Percentiles rank a stretch among this genome's conserved stretches.
phyloP scores from a whole-genome alignment of 306 rosid species.

The Dicorynia guianensis region DNA sequence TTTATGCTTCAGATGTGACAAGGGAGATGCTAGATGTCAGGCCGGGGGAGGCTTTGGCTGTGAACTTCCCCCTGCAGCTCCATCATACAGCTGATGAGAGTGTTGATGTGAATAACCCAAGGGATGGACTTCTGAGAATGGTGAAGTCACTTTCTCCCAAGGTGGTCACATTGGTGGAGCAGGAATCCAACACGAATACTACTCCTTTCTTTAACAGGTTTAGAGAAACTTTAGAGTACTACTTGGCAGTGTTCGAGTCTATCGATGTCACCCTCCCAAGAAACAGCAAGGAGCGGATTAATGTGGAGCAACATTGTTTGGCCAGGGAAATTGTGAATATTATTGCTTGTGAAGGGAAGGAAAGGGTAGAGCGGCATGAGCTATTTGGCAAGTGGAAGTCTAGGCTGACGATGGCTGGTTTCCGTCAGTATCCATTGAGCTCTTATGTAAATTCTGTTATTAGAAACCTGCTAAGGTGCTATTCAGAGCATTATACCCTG shows the following conservation, averaged over 20 bases:
- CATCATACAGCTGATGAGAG: constrained; percentile 99
- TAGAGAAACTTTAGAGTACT: constrained; percentile 80
- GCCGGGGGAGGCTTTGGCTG: constrained; percentile 89
- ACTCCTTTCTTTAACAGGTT: constrained; percentile 85
- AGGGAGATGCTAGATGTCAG: constrained; percentile 75
- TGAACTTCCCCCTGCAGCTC: constrained; percentile 90
- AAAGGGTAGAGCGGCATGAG: constrained; percentile 92
- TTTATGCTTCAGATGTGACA: constrained; percentile 69
- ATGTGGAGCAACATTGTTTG: constrained; percentile 89
- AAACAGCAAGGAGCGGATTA: constrained; percentile 76
- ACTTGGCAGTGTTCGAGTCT: constrained; percentile 91
- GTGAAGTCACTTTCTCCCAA: constrained; percentile 82
- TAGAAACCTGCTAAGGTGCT: constrained; percentile 66
- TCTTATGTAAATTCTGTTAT: constrained; percentile 86
- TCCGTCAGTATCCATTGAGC: constrained; percentile 76
- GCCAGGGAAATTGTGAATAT: constrained; percentile 87
- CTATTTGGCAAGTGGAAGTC: constrained; percentile 94
- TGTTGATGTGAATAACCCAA: constrained; percentile 80
- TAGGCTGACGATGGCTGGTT: constrained; percentile 94
- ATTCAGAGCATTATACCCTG: constrained; percentile 80
- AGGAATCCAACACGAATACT: constrained; percentile 96
- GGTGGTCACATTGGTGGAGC: constrained; percentile 88
- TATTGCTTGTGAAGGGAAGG: constrained; percentile 89
- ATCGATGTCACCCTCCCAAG: constrained; percentile 79
- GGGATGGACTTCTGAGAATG: constrained; percentile 84